These are phyloP conservation scores for Cicer arietinum DNA, from an alignment of 306 rosid genomes.

Conservation along the genomic window DNA sequence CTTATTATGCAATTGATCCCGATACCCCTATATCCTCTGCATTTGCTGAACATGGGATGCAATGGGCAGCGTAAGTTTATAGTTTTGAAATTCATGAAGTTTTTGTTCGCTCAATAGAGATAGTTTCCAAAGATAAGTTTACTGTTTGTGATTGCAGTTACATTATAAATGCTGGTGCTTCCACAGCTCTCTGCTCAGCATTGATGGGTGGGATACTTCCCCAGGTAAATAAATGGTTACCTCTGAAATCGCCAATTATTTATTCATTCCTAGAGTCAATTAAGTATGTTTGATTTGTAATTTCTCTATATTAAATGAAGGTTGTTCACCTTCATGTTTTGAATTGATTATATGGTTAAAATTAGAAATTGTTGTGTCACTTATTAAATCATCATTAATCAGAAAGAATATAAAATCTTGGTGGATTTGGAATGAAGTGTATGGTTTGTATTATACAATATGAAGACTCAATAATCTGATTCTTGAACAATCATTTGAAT, in stretches of 20 bases:
- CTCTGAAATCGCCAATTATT: background rate
- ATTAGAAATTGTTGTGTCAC: background rate
- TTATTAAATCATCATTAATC: background rate
- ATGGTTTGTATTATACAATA: conserved; percentile 3
- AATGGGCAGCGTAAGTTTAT: conserved; percentile 89
- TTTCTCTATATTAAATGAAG: conserved; percentile 3
- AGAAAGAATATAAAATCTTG: background rate
- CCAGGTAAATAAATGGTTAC: conserved; percentile 63
- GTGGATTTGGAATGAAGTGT: conserved; percentile 11
- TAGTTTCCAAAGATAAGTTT: conserved; percentile 25
- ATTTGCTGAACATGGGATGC: conserved; percentile 78
- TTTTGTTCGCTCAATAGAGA: conserved; percentile 19
- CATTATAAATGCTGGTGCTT: conserved; percentile 83
- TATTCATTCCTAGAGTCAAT: conserved; percentile 2
- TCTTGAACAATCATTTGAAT: background rate
- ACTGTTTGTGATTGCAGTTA: conserved; percentile 63
- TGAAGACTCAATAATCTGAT: background rate
- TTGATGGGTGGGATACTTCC: conserved; percentile 93
- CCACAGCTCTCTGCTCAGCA: conserved; percentile 83
- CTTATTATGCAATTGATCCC: conserved; percentile 84
- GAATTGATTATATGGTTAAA: background rate
- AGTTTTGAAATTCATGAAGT: conserved; percentile 10
- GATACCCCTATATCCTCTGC: conserved; percentile 96
- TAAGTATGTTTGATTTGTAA: background rate
- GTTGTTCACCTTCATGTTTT: background rate